A percentile compares a stretch with the other conserved stretches of the same genome.
phyloP scores from a whole-genome alignment of 257 asterid species.

The Dorcoceras hygrometricum region DNA sequence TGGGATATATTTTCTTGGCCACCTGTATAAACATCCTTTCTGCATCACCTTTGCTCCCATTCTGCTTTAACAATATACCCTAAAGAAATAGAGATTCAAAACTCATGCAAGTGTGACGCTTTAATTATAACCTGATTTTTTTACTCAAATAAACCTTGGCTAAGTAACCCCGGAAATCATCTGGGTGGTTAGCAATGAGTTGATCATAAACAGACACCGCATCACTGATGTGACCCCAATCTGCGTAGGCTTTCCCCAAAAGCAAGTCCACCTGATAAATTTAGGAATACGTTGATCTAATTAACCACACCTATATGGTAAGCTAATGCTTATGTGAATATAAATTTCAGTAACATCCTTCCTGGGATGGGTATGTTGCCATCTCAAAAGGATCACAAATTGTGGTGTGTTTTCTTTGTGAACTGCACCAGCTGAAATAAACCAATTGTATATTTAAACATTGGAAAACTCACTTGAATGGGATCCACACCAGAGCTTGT shows the following conservation, averaged over 20 bases:
- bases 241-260: conserved; percentile 90
- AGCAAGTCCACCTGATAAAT: conserved; percentile 77
- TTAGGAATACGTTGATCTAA: neutral
- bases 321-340: neutral
- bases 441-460: conserved; percentile 2
- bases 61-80: conserved; percentile 88
- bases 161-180: conserved; percentile 92
- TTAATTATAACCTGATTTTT: too few relatives aligned
- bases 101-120: neutral
- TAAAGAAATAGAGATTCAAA: conserved; percentile 30
- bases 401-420: neutral
- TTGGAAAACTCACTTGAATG: conserved; percentile 59
- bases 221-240: conserved; percentile 94
- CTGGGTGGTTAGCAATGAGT: conserved; percentile 73
- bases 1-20: conserved; percentile 2
- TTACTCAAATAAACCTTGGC: conserved; percentile 65
- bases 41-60: conserved; percentile 82
- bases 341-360: too few relatives aligned
- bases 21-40: conserved; percentile 99
- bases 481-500: conserved; percentile 54
- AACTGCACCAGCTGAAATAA: neutral
- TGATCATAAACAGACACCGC: conserved; percentile 84
- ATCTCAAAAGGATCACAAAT: neutral
- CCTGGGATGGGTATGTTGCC: neutral
- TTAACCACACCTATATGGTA: neutral